Evolutionary conservation across 495 filamentous ascomycete genomes (phyloP).

Genomic region (Lophium mytilinum): DNA sequence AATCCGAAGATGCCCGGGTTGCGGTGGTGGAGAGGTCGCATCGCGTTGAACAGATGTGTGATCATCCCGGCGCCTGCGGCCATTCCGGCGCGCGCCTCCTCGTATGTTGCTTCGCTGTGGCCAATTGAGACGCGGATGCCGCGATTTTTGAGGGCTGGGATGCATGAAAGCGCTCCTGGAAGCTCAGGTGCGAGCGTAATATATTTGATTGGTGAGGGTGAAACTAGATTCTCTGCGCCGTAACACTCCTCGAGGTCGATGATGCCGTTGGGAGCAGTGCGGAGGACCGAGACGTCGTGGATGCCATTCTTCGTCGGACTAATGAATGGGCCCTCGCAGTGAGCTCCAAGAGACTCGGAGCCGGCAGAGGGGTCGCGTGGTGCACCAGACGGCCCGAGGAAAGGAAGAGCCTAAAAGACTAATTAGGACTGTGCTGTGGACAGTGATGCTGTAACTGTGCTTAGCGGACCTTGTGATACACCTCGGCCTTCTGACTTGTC

Average conservation of each 20-base stretch:
- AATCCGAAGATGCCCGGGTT: constrained; percentile 79
- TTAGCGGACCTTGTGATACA: constrained; percentile 52
- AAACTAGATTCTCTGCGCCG: constrained; percentile 51
- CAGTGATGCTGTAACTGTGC: neutral
- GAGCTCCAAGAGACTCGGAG: constrained; percentile 73
- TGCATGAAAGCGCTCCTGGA: constrained; percentile 51
- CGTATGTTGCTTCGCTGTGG: constrained; percentile 75
- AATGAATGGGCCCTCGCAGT: constrained; percentile 80
- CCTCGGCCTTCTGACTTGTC: constrained; percentile 56
- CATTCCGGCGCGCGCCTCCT: constrained; percentile 59
- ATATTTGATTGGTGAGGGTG: constrained; percentile 50
- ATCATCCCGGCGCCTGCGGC: constrained; percentile 70
- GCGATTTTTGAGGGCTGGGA: constrained; percentile 49
- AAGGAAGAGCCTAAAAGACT: constrained; percentile 51
- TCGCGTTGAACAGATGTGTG: constrained; percentile 86
- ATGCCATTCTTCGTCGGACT: constrained; percentile 62
- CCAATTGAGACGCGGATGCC: constrained; percentile 67
- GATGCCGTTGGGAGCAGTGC: constrained; percentile 40
- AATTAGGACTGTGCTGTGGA: constrained; percentile 1
- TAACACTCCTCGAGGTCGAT: constrained; percentile 59
- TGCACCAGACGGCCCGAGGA: constrained; percentile 58
- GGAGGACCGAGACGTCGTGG: constrained; percentile 60
- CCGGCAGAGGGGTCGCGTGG: constrained; percentile 50
- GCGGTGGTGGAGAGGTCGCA: constrained; percentile 76
- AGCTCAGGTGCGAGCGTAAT: constrained; percentile 78